Evolutionary conservation across 2,329 filamentous ascomycete species (phyloP).

Genomic region (Daldinia sp.): DNA sequence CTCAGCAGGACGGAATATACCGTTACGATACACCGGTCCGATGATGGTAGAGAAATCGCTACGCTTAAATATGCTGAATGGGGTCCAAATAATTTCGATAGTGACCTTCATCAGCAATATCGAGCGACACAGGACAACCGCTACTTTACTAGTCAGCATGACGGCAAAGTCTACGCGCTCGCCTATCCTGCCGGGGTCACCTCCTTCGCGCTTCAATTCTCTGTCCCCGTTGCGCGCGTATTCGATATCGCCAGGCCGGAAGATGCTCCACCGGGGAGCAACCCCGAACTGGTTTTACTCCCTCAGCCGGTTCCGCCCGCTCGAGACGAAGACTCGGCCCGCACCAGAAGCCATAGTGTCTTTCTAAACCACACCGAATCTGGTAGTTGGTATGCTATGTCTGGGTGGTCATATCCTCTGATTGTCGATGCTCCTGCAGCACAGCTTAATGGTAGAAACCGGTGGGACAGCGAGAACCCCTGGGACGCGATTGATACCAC

Average conservation of each 20-base stretch:
- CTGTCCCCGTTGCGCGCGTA: slow-evolving; percentile 82
- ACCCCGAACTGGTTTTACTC: slow-evolving; percentile 81
- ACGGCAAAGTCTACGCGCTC: slow-evolving; percentile 84
- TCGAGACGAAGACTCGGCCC: slow-evolving; percentile 57
- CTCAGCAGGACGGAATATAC: slow-evolving; percentile 90
- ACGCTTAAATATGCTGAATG: slow-evolving; percentile 94
- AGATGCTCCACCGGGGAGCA: slow-evolving; percentile 66
- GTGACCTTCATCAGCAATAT: slow-evolving; percentile 86
- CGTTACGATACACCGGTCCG: slow-evolving; percentile 80
- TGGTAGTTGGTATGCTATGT: slow-evolving; percentile 96
- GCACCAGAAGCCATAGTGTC: slow-evolving; percentile 69
- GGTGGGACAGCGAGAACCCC: slow-evolving; percentile 54
- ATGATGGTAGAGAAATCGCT: slow-evolving; percentile 79
- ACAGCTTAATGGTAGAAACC: slow-evolving; percentile 55
- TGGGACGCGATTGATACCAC: slow-evolving; percentile 50
- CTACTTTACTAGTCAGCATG: slow-evolving; percentile 87
- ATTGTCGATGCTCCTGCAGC: slow-evolving; percentile 73
- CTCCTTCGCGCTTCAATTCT: slow-evolving; percentile 73
- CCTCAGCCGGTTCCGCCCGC: slow-evolving; percentile 80
- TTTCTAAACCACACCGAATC: slow-evolving; percentile 86
- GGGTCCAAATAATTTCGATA: slow-evolving; percentile 90
- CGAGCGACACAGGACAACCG: slow-evolving; percentile 80
- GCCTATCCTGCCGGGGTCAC: slow-evolving; percentile 69
- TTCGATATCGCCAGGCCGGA: slow-evolving; percentile 86
- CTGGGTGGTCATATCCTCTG: slow-evolving; percentile 83